phyloP scores from a whole-genome alignment of 441 rosid genomes.

The Arabidopsis hybrid region DNA sequence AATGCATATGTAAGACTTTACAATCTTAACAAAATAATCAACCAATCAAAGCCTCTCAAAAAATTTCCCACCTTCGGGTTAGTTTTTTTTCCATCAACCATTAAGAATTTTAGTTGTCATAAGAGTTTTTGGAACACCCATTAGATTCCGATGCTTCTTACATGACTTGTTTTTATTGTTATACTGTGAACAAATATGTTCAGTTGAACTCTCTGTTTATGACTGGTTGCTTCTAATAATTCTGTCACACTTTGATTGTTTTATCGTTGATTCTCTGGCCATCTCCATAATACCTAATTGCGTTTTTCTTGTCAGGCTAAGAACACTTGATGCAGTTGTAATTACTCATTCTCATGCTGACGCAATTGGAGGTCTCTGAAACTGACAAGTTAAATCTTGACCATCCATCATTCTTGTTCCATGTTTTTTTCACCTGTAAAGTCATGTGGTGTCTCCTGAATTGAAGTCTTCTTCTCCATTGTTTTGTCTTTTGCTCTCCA shows the following conservation, averaged over 20 bases:
- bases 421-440: constrained; percentile 26
- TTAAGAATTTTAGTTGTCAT: not conserved
- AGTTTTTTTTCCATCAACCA: no score
- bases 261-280: constrained; percentile 23
- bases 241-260: not conserved
- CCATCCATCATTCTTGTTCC: constrained; percentile 36
- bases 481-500: constrained; percentile 35
- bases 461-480: constrained; percentile 37
- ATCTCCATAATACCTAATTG: constrained; percentile 55
- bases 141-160: constrained; percentile 12
- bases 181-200: constrained; percentile 18
- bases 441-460: constrained; percentile 25
- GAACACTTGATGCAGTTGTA: constrained; percentile 96
- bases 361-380: constrained; percentile 96
- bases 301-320: constrained; percentile 77
- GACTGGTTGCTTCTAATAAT: not conserved
- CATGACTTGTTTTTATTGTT: not conserved
- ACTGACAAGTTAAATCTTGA: constrained; percentile 47
- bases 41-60: no score
- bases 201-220: constrained; percentile 11
- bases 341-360: constrained; percentile 99
- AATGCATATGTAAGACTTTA: no score
- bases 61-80: no score
- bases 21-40: no score
- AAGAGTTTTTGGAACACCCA: constrained; percentile 14